phyloP scores from a whole-genome alignment of 2,329 filamentous ascomycete species.

The Diplodia corticola region DNA sequence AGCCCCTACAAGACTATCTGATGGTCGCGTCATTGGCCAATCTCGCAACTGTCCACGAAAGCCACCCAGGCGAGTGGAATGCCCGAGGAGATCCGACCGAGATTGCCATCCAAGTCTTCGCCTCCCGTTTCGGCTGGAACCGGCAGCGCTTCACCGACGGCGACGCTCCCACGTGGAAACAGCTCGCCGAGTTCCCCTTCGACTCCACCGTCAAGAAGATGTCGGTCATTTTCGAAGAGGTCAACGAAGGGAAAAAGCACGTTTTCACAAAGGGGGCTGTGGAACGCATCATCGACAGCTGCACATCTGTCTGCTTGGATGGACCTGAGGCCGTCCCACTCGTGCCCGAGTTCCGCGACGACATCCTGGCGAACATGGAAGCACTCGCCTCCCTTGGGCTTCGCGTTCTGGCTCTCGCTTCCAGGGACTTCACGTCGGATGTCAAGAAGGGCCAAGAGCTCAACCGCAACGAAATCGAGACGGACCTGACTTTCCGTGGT shows the following conservation, averaged over 20 bases:
- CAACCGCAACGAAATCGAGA: slow-evolving; percentile 66
- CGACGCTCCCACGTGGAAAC: slow-evolving; percentile 35
- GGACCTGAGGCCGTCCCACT: slow-evolving; percentile 45
- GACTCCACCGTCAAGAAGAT: slow-evolving; percentile 76
- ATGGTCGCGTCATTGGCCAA: slow-evolving; percentile 66
- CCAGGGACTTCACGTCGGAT: slow-evolving; percentile 46
- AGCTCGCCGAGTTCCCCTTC: slow-evolving; percentile 68
- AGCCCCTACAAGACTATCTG: no score
- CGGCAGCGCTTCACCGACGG: slow-evolving; percentile 52
- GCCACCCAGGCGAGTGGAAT: slow-evolving; percentile 60
- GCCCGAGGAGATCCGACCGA: slow-evolving; percentile 69
- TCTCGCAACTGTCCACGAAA: slow-evolving; percentile 61
- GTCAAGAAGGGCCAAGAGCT: slow-evolving; percentile 49
- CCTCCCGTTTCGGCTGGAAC: slow-evolving; percentile 66
- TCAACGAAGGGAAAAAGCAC: slow-evolving; percentile 41
- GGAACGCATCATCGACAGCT: slow-evolving; percentile 66
- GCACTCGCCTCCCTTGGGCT: slow-evolving; percentile 65
- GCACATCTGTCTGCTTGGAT: slow-evolving; percentile 54
- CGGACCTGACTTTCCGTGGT: slow-evolving; percentile 69
- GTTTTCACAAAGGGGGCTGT: slow-evolving; percentile 69
- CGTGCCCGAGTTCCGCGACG: slow-evolving; percentile 54
- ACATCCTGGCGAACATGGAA: slow-evolving; percentile 69
- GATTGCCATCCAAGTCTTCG: slow-evolving; percentile 74
- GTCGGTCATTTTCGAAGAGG: slow-evolving; percentile 66
- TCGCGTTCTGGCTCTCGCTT: slow-evolving; percentile 67